Evolutionary conservation across 257 asterid species (phyloP).

Genomic region (Eustoma russellianum): DNA sequence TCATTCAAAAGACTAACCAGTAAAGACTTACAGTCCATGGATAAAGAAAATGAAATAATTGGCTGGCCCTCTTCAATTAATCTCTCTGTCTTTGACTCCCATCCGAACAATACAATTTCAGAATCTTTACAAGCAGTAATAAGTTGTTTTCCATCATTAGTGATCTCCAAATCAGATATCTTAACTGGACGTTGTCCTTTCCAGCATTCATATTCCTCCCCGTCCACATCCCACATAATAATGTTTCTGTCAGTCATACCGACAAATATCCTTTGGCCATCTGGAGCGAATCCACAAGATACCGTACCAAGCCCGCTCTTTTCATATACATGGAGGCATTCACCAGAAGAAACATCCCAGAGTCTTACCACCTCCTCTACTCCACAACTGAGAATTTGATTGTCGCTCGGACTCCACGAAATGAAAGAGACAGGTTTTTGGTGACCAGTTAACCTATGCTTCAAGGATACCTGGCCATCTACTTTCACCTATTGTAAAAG

Average conservation of each 20-base stretch:
- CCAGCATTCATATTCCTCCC: conserved; percentile 80
- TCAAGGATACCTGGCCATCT: conserved; percentile 41
- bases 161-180: conserved; percentile 63
- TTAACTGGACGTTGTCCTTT: conserved; percentile 64
- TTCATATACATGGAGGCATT: conserved; percentile 59
- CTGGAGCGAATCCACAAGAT: conserved; percentile 82
- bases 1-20: conserved; percentile 65
- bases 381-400: conserved; percentile 83
- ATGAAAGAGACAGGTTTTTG: conserved; percentile 64
- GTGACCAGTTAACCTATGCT: conserved; percentile 54
- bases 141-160: conserved; percentile 56
- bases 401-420: conserved; percentile 77
- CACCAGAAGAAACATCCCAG: conserved; percentile 75
- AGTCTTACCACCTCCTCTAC: conserved; percentile 67
- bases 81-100: conserved; percentile 68
- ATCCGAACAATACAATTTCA: conserved; percentile 43
- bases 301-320: conserved; percentile 65
- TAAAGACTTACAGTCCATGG: conserved; percentile 61
- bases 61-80: conserved; percentile 66
- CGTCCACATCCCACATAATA: conserved; percentile 75
- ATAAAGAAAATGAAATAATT: conserved; percentile 60
- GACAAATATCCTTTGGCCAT: conserved; percentile 54
- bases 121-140: conserved; percentile 64
- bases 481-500: conserved; percentile 30
- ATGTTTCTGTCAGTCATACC: conserved; percentile 82